These are phyloP conservation scores for Coemansia sp. DNA, from an alignment of 192 early-diverging fungal species.

Conservation along the genomic window DNA sequence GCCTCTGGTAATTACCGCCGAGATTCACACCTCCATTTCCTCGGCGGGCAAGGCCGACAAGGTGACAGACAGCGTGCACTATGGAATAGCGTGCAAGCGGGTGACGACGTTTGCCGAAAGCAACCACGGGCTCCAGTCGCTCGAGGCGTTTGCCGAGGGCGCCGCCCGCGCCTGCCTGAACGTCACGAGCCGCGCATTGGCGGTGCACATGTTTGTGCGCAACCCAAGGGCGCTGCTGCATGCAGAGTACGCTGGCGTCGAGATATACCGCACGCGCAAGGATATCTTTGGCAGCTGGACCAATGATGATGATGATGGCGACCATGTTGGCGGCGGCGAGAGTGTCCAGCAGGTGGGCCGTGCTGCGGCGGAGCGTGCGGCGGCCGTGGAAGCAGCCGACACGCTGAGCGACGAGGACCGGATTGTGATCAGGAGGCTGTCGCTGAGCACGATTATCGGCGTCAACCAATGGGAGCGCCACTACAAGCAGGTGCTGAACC, in stretches of 20 bases:
- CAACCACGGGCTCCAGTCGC: conserved; percentile 62
- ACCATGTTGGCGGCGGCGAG: conserved; percentile 7
- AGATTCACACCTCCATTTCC: conserved; percentile 70
- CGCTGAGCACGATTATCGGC: conserved; percentile 84
- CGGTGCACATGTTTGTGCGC: conserved; percentile 69
- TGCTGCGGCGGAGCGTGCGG: conserved; percentile 23
- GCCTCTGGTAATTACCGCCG: conserved; percentile 78
- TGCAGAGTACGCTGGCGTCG: conserved; percentile 82
- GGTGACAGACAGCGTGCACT: conserved; percentile 79
- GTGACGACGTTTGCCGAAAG: conserved; percentile 76
- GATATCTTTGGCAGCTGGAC: conserved; percentile 53
- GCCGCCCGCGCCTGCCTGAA: conserved; percentile 61
- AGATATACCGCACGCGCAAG: conserved; percentile 73
- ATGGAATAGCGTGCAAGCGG: conserved; percentile 73
- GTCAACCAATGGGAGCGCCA: conserved; percentile 95
- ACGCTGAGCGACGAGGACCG: conserved; percentile 61
- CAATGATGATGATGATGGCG: no score
- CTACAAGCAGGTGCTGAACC: conserved; percentile 87
- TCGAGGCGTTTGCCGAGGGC: conserved; percentile 70
- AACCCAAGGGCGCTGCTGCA: conserved; percentile 91
- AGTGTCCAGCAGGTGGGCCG: not conserved
- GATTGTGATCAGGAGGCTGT: conserved; percentile 82
- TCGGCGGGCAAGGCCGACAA: conserved; percentile 77
- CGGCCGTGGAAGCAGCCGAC: conserved; percentile 33
- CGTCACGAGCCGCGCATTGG: conserved; percentile 59